Conservation (phyloP, 257 asterid genomes). For the Lithospermum erythrorhizon region DNA sequence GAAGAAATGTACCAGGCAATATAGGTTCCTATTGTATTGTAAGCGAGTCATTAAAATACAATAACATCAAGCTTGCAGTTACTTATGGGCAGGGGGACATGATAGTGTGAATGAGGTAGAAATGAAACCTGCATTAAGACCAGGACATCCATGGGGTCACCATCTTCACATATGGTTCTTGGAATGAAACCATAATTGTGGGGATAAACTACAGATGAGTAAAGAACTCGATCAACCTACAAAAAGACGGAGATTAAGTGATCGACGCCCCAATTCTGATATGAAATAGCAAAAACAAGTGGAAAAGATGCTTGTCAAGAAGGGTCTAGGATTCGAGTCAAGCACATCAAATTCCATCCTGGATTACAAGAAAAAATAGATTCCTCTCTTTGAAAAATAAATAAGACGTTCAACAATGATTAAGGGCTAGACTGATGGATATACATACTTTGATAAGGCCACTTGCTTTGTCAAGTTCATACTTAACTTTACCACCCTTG, state of each 20-base stretch:
- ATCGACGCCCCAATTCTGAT: neutral
- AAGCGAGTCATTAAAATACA: neutral
- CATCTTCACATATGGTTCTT: conserved; percentile 81
- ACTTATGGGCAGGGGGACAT: neutral
- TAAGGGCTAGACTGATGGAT: neutral
- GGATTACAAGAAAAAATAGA: too few relatives aligned
- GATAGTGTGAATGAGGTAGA: conserved; percentile 2
- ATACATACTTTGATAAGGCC: conserved; percentile 72
- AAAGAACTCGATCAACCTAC: conserved; percentile 80
- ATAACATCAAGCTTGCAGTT: neutral
- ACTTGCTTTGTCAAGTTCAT: conserved; percentile 84
- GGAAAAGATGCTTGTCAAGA: too few relatives aligned
- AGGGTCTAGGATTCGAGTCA: too few relatives aligned
- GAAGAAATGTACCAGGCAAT: conserved; percentile 71
- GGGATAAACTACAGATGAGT: conserved; percentile 93
- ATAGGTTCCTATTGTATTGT: conserved; percentile 57
- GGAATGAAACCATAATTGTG: conserved; percentile 95
- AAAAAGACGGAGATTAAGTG: neutral
- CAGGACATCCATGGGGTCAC: conserved; percentile 83
- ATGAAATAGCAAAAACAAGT: too few relatives aligned
- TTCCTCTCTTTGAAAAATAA: too few relatives aligned
- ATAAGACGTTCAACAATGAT: too few relatives aligned
- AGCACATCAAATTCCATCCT: too few relatives aligned
- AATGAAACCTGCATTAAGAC: conserved; percentile 74
- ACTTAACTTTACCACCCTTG: conserved; percentile 87